phyloP scores from a whole-genome alignment of 257 asterid species.

The Forsythia viridissima region DNA sequence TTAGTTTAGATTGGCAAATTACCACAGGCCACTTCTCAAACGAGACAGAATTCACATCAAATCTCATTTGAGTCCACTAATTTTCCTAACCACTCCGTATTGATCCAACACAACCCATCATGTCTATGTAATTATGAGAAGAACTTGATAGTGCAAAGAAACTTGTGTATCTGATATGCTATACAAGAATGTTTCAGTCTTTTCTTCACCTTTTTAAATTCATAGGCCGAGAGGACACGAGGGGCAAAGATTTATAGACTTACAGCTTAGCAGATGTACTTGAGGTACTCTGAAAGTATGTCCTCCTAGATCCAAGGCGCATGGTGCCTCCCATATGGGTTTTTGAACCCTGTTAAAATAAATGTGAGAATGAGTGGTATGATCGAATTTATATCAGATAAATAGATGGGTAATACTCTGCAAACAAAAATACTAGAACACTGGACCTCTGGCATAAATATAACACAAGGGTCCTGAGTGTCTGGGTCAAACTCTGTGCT shows the following conservation, averaged over 20 bases:
- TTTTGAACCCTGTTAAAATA: constrained; percentile 59
- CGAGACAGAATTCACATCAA: not conserved
- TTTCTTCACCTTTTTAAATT: not conserved
- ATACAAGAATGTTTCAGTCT: not conserved
- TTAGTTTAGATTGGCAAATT: not conserved
- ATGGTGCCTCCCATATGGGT: constrained; percentile 89
- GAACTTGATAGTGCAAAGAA: not conserved
- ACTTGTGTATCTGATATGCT: not conserved
- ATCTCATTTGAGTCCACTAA: not conserved
- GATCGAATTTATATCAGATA: not conserved
- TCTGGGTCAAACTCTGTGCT: constrained; percentile 71
- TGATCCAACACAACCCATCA: not conserved
- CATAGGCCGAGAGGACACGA: constrained; percentile 1
- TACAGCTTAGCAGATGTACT: constrained; percentile 60
- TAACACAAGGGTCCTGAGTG: constrained; percentile 60
- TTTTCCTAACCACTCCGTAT: not conserved
- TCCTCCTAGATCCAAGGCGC: constrained; percentile 87
- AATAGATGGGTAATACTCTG: constrained; percentile 4
- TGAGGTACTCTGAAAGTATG: constrained; percentile 50
- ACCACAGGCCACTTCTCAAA: not conserved
- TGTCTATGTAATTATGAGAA: not conserved
- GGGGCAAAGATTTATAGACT: constrained; percentile 32
- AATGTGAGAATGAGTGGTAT: constrained; percentile 16
- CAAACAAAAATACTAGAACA: constrained; percentile 20
- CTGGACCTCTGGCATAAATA: constrained; percentile 78